phyloP scores from a whole-genome alignment of 257 asterid species.

The Solanum appendiculatum region DNA sequence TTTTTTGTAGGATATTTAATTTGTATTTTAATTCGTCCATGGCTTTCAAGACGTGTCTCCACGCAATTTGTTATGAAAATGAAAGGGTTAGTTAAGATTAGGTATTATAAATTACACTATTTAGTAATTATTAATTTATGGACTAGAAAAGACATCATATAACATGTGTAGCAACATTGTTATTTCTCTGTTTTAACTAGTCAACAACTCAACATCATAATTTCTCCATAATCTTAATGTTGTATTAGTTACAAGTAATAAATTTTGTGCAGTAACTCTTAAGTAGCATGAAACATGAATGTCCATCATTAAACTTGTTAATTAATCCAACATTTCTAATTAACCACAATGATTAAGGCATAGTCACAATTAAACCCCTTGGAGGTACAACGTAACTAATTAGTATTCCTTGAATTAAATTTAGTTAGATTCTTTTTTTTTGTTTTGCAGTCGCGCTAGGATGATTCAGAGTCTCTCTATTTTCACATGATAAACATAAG shows the following conservation, averaged over 20 bases:
- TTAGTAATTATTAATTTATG: background rate
- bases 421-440: too few species aligned
- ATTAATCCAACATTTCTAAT: background rate
- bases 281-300: background rate
- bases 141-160: background rate
- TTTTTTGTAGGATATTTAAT: background rate
- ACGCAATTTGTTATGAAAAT: background rate
- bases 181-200: background rate
- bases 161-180: background rate
- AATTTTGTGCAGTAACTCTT: background rate
- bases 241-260: background rate
- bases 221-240: background rate
- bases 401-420: background rate
- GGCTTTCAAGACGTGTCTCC: background rate
- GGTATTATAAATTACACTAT: background rate
- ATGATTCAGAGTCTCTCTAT: background rate
- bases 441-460: too few species aligned
- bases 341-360: background rate
- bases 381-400: background rate
- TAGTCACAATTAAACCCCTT: background rate
- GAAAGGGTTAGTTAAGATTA: background rate
- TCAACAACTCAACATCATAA: background rate
- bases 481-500: background rate
- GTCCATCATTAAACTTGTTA: background rate
- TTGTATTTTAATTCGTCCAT: background rate